Percentiles rank a stretch among this genome's conserved stretches.
These are phyloP conservation scores for Xylaria sp. DNA, from an alignment of 2,329 filamentous ascomycete genomes.

Conservation along the genomic window DNA sequence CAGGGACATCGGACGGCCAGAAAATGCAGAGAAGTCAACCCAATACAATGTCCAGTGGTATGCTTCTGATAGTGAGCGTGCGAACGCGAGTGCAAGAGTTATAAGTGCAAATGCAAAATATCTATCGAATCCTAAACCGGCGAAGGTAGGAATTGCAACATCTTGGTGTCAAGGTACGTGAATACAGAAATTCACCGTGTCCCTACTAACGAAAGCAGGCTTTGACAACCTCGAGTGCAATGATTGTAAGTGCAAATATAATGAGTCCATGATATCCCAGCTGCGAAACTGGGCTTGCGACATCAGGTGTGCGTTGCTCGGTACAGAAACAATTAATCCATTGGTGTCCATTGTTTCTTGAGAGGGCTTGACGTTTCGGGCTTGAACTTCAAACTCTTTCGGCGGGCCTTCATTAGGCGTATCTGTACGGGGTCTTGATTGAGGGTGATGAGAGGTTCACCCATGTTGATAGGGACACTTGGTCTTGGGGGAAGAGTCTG, in stretches of 20 bases:
- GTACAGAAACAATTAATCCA: slow-evolving; percentile 16
- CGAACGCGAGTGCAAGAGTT: slow-evolving; percentile 19
- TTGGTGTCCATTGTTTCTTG: slow-evolving; percentile 64
- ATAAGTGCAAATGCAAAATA: slow-evolving; percentile 21
- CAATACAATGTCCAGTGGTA: slow-evolving; percentile 15
- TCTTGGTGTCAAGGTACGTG: slow-evolving; percentile 17
- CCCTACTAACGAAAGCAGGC: slow-evolving; percentile 23
- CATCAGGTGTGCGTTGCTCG: slow-evolving; percentile 14
- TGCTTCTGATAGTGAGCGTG: slow-evolving; percentile 6
- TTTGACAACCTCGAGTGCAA: slow-evolving; percentile 25
- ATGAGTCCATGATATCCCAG: slow-evolving; percentile 3
- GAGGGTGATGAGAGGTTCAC: slow-evolving; percentile 57
- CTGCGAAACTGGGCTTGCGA: slow-evolving; percentile 25
- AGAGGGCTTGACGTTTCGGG: slow-evolving; percentile 80
- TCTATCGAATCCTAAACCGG: slow-evolving; percentile 21
- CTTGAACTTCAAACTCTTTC: slow-evolving; percentile 82
- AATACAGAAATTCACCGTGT: slow-evolving; percentile 15
- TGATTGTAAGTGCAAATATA: slow-evolving; percentile 27
- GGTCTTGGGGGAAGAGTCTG: slow-evolving; percentile 67
- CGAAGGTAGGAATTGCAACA: slow-evolving; percentile 31
- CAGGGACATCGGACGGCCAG: slow-evolving; percentile 10
- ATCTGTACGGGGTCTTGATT: slow-evolving; percentile 69
- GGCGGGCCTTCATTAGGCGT: slow-evolving; percentile 75
- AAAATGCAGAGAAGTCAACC: slow-evolving; percentile 17
- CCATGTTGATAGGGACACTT: slow-evolving; percentile 53